A percentile compares a stretch with the other conserved stretches of the same genome.
phyloP scores from a whole-genome alignment of 768 basidiomycete species.

The Suillus hirtellus region DNA sequence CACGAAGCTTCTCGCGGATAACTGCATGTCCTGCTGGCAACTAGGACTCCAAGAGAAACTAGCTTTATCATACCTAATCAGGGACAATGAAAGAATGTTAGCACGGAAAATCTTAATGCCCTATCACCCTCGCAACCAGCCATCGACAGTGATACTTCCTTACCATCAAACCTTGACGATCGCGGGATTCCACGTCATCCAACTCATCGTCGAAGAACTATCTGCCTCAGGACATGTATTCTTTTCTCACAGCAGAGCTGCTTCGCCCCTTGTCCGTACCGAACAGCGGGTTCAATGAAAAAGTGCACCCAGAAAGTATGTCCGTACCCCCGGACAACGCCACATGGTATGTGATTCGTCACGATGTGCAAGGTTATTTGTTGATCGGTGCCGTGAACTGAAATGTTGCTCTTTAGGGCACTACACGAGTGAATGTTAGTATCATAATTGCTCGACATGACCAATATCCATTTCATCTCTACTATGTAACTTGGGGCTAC shows the following conservation, averaged over 20 bases:
- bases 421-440: neutral
- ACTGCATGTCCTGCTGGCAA: neutral
- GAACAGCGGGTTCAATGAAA: neutral
- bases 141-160: neutral
- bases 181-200: neutral
- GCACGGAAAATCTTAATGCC: neutral
- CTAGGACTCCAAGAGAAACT: neutral
- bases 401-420: neutral
- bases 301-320: neutral
- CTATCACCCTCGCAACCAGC: neutral
- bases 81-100: neutral
- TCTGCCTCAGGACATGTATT: neutral
- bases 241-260: neutral
- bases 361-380: neutral
- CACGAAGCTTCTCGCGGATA: neutral
- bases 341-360: neutral
- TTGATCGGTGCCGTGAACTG: neutral
- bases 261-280: neutral
- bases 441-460: neutral
- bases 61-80: neutral
- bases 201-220: neutral
- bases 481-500: neutral
- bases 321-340: neutral
- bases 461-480: neutral
- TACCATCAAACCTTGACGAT: neutral